These are phyloP conservation scores for Xerocomus nothofagi DNA, from an alignment of 1,284 basidiomycete species.

Conservation along the genomic window DNA sequence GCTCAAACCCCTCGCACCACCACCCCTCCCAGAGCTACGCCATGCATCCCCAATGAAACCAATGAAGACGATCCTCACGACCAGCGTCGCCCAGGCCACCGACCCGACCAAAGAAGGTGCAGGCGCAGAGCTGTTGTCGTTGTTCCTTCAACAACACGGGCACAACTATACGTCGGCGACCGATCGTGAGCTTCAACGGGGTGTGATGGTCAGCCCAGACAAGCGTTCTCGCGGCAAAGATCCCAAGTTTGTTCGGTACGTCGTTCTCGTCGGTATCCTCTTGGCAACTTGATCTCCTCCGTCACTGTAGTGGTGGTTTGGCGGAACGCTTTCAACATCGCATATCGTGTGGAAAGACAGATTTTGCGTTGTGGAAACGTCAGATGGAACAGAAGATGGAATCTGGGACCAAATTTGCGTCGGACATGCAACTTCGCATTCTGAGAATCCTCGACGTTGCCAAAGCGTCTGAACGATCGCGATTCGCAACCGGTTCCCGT, in stretches of 20 bases:
- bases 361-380: constrained; percentile 50
- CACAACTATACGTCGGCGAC: constrained; percentile 31
- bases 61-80: constrained; percentile 45
- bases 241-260: constrained; percentile 34
- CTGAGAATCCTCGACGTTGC: constrained; percentile 35
- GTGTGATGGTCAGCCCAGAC: constrained; percentile 36
- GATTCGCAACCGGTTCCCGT: constrained; percentile 11
- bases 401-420: constrained; percentile 17
- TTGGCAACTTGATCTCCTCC: background rate
- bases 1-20: constrained; percentile 31
- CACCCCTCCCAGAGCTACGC: constrained; percentile 13
- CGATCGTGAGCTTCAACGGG: constrained; percentile 41
- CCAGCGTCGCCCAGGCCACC: constrained; percentile 42
- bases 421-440: constrained; percentile 39
- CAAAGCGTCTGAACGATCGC: constrained; percentile 16
- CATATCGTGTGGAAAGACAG: constrained; percentile 42
- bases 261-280: background rate
- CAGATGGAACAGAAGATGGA: constrained; percentile 39
- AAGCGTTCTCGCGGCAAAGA: constrained; percentile 31
- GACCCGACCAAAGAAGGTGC: constrained; percentile 43
- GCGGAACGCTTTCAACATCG: constrained; percentile 46
- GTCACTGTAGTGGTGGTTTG: constrained; percentile 42
- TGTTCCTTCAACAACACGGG: constrained; percentile 41
- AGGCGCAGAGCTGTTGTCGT: constrained; percentile 38
- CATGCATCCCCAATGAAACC: constrained; percentile 23